Conservation (phyloP, 176 grass and related monocot species). For the Stipa capillata region DNA sequence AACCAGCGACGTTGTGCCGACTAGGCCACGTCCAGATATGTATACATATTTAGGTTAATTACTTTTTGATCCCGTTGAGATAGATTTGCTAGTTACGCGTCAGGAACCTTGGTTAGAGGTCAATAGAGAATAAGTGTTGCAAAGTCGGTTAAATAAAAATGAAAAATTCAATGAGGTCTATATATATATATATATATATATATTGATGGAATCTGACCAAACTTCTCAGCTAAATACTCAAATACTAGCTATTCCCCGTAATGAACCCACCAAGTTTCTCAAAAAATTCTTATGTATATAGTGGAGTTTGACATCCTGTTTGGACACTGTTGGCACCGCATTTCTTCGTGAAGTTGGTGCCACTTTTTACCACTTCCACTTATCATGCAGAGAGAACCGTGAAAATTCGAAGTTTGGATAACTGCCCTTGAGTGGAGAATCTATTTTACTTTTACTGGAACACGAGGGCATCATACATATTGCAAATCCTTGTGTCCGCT, state of each 20-base stretch:
- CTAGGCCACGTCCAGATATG: no score
- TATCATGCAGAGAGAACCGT: background rate
- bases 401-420: background rate
- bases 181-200: no score
- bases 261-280: no score
- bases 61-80: no score
- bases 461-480: background rate
- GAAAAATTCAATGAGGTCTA: no score
- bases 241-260: background rate
- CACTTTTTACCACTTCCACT: background rate
- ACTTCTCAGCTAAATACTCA: background rate
- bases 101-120: no score
- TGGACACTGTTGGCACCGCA: background rate
- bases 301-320: slow-evolving; percentile 7
- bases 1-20: no score
- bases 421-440: background rate
- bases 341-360: background rate
- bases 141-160: no score
- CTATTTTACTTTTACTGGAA: background rate
- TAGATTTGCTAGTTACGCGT: no score
- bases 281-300: no score
- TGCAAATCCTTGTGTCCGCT: slow-evolving; percentile 5
- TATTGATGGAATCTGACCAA: background rate
- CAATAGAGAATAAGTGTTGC: no score
- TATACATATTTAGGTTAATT: no score